Base-by-base conservation (phyloP, 805 yeast species). In the Spathaspora boniae region DNA sequence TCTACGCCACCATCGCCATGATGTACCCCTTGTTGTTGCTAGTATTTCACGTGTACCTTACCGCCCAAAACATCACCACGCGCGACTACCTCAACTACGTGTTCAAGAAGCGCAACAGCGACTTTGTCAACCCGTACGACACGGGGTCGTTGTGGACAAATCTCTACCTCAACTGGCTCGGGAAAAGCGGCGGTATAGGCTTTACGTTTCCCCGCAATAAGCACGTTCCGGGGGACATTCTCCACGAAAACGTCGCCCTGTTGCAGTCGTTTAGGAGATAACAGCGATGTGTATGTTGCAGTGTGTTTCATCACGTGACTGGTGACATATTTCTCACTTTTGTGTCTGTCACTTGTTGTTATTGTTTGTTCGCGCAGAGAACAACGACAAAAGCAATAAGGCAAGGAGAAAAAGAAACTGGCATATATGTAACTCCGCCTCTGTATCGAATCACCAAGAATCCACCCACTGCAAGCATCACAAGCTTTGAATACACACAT, bases 1-100 rank as follows among this genome's bases (percentile, higher is more conserved):
- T 83, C 3, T 73, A 71, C 36, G 65, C 72, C 0, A 51, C 64
- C 2, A 18, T 80, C 1, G 59, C 63, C 2, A 21, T 74, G n/a
- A 43, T 69, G 2, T 84, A 82, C 47, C 89, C 93, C 2, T 30
- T 66, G 0, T 42, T 77, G 17, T 54, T 86, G 11, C 50, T 82
- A 14, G 27, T 58, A 0, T 72, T 70, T 44, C 95, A 86, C 47
- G 24, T 75, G 1, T 71, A 64, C 33, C 54, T 85, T 33, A 73
- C 78, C 0, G 50, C 74, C 1, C 68, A 74, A 6, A 80, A 80
- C 31, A 68, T 81, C 43, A 80, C 89, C 6, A 85, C 95, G 5
- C 67, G 88, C 42, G 95, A 86, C 46, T 85, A 72, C 49, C 59
- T 86, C 33, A 74, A 72, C 47, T 56, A 68, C 17, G 58, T 65